Evolutionary conservation across 2,329 filamentous ascomycete genomes (phyloP).

Genomic region (Talaromyces sp.): DNA sequence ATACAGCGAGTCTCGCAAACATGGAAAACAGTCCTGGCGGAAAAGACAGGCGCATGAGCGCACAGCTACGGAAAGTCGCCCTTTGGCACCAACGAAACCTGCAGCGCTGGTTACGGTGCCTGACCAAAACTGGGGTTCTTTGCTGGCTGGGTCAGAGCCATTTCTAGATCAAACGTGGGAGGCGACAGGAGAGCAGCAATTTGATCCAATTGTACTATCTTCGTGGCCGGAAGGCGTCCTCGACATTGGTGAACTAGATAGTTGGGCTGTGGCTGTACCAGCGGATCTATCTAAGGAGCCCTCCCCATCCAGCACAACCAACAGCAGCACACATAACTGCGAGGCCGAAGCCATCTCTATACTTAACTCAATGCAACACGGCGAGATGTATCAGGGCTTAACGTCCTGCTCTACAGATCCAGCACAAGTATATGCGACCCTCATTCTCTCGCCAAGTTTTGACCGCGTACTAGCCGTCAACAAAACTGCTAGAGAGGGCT

Average conservation of each 20-base stretch:
- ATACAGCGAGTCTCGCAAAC: slow-evolving; percentile 12
- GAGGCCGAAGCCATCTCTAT: slow-evolving; percentile 10
- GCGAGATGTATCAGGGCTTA: slow-evolving; percentile 1
- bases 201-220: neutral
- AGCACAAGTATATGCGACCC: neutral
- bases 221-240: neutral
- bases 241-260: neutral
- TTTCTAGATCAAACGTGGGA: neutral
- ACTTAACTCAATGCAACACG: slow-evolving; percentile 9
- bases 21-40: slow-evolving; percentile 1
- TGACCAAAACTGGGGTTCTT: neutral
- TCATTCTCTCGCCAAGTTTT: slow-evolving; percentile 1
- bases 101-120: neutral
- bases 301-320: neutral
- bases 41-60: neutral
- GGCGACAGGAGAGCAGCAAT: neutral
- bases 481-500: neutral
- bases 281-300: neutral
- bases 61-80: neutral
- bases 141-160: neutral
- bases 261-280: neutral
- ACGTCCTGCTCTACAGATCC: neutral
- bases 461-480: slow-evolving; percentile 6
- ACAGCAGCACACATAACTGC: slow-evolving; percentile 6
- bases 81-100: neutral